Base-by-base conservation (phyloP, 441 rosid species). In the Populus trichocarpa region DNA sequence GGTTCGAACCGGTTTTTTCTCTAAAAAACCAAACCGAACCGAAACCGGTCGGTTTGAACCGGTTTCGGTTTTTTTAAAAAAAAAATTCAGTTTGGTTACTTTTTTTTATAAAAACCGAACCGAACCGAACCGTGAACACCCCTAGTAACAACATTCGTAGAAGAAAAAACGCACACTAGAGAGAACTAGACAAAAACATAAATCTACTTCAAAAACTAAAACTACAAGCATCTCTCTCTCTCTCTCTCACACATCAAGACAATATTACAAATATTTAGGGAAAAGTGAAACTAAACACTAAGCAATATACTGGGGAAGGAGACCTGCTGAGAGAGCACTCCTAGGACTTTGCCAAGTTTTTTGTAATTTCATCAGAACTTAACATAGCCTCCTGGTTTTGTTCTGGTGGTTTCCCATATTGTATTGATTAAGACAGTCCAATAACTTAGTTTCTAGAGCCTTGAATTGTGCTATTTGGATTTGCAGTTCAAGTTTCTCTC, bases 401-500 rank as follows among this genome's bases (percentile, higher is more conserved):
- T 78, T 63, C 11, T 72, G 79, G 14, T 73, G 75, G 69, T 25
- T 74, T 22, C 68, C 84, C 76, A 79, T 63, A 25, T 25, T 25
- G 74, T 82, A 67, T 22, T 88, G 89, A 74, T 86, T 57, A 50
- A 89, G 65, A 57, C 78, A 82, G 64, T 87, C 89, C 83, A 89
- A 66, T 82, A 89, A 63, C 87, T 77, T 83, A 6, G 69, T 76
- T 69, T 90, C 84, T 12, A 88, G 70, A 5, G 81, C 83, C 82
- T 79, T 88, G 73, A 88, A 81, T 32, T 86, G 82, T 35, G 85
- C 72, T 5, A 90, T 75, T 79, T 88, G 86, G 46, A 75, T 74
- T 83, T 90, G 76, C 35, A 90, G 50, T 74, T 88, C 87, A 75
- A 79, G 9, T 70, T 84, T 88, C 75, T 88, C 82, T 75, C 80